Conservation (phyloP, 1,284 basidiomycete species). For the Peniophora sp. region DNA sequence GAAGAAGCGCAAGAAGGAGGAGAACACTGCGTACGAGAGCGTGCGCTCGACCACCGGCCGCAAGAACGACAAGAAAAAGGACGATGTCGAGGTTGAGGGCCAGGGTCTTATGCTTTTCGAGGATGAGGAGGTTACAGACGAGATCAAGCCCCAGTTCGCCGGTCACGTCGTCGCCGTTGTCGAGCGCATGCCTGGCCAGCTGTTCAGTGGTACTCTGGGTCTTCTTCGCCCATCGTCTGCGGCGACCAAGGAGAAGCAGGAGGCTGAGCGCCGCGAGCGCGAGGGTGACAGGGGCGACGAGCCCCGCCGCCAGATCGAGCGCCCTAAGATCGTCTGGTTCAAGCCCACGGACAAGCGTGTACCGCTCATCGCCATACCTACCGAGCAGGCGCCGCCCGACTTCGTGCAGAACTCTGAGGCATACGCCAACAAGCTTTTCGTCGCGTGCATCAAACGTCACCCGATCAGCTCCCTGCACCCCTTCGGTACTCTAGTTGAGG, state of each 20-base stretch:
- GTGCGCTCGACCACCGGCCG: slow-evolving; percentile 67
- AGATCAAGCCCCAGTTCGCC: slow-evolving; percentile 91
- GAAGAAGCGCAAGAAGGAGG: slow-evolving; percentile 99
- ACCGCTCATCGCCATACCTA: slow-evolving; percentile 98
- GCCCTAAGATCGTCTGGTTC: slow-evolving; percentile 99
- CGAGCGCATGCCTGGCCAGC: slow-evolving; percentile 96
- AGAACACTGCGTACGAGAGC: slow-evolving; percentile 84
- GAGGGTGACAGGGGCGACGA: slow-evolving; percentile 87
- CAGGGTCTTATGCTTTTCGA: slow-evolving; percentile 95
- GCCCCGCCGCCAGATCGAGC: slow-evolving; percentile 72
- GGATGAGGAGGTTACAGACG: slow-evolving; percentile 97
- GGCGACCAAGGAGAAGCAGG: slow-evolving; percentile 99
- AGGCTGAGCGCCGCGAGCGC: slow-evolving; percentile 92
- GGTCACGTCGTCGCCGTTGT: slow-evolving; percentile 99
- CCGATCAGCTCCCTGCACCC: slow-evolving; percentile 96
- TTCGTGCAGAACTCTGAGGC: slow-evolving; percentile 93
- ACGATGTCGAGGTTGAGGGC: slow-evolving; percentile 99
- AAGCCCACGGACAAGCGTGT: slow-evolving; percentile 99
- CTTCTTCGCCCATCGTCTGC: slow-evolving; percentile 94
- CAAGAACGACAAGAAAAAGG: slow-evolving; percentile 99
- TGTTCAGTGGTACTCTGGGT: slow-evolving; percentile 96
- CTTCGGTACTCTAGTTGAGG: slow-evolving; percentile 96
- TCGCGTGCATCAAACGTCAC: slow-evolving; percentile 97
- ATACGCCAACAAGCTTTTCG: slow-evolving; percentile 89
- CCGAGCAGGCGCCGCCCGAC: slow-evolving; percentile 94